A percentile compares a stretch with the other conserved stretches of the same genome.
Evolutionary conservation across 306 rosid species (phyloP).

Genomic region (Fragaria nilgerrensis): DNA sequence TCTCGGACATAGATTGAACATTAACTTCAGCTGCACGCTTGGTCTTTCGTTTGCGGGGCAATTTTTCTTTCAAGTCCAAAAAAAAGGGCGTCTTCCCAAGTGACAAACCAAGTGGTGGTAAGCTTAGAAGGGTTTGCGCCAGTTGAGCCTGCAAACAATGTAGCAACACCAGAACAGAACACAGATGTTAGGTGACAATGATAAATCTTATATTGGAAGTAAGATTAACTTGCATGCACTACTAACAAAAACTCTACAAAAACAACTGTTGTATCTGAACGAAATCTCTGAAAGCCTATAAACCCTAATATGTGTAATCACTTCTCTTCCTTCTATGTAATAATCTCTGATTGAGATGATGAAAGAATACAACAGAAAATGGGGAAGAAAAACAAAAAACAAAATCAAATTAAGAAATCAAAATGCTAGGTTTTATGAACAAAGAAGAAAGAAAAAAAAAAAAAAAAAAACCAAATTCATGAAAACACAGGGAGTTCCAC

Average conservation of each 20-base stretch:
- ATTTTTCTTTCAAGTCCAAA: conserved; percentile 13
- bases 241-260: neutral
- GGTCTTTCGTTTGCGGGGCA: neutral
- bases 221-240: neutral
- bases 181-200: neutral
- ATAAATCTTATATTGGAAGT: neutral
- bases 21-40: neutral
- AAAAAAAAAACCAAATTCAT: neutral
- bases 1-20: neutral
- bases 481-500: neutral
- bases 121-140: conserved; percentile 1
- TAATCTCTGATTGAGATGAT: neutral
- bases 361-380: neutral
- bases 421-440: neutral
- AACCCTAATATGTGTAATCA: neutral
- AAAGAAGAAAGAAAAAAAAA: neutral
- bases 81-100: conserved; percentile 23
- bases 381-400: neutral
- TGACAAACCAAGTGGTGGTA: conserved; percentile 33
- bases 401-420: too few relatives aligned
- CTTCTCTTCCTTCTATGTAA: neutral
- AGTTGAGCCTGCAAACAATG: conserved; percentile 13
- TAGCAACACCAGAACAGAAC: neutral
- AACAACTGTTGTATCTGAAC: neutral
- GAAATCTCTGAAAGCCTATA: neutral